Conservation (phyloP, 306 rosid genomes). For the Quercus gilva region DNA sequence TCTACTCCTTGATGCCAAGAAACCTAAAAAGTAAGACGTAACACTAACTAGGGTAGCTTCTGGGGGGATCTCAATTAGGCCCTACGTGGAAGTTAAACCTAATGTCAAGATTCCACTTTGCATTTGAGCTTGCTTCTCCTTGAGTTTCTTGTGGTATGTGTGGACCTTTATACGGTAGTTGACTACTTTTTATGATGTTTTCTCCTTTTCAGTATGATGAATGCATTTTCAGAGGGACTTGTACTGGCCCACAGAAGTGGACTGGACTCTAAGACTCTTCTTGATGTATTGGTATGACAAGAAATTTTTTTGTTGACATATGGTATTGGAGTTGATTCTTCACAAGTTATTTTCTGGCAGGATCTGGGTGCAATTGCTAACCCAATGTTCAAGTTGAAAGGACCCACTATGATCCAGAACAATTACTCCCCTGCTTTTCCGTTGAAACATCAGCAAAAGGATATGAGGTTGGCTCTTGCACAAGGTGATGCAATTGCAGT, state of each 20-base stretch:
- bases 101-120: background rate
- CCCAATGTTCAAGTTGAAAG: constrained; percentile 76
- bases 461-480: constrained; percentile 88
- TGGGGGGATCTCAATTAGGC: background rate
- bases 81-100: background rate
- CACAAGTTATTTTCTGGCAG: constrained; percentile 33
- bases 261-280: constrained; percentile 63
- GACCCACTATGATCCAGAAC: constrained; percentile 66
- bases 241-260: constrained; percentile 68
- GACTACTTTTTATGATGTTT: background rate
- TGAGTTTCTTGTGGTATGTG: background rate
- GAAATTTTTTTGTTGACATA: constrained; percentile 7
- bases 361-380: constrained; percentile 71
- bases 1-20: background rate
- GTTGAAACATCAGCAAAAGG: constrained; percentile 88
- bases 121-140: background rate
- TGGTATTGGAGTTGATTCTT: constrained; percentile 12
- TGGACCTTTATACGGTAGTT: background rate
- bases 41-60: background rate
- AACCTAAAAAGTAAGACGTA: background rate
- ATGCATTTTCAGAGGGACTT: constrained; percentile 88
- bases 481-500: constrained; percentile 73
- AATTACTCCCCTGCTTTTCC: constrained; percentile 82
- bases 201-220: constrained; percentile 60
- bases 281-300: constrained; percentile 65